Evolutionary conservation across 192 early-diverging fungal species (phyloP), one percentile per base, ranked within the genome.

Genomic region (Entomortierella lignicola): DNA sequence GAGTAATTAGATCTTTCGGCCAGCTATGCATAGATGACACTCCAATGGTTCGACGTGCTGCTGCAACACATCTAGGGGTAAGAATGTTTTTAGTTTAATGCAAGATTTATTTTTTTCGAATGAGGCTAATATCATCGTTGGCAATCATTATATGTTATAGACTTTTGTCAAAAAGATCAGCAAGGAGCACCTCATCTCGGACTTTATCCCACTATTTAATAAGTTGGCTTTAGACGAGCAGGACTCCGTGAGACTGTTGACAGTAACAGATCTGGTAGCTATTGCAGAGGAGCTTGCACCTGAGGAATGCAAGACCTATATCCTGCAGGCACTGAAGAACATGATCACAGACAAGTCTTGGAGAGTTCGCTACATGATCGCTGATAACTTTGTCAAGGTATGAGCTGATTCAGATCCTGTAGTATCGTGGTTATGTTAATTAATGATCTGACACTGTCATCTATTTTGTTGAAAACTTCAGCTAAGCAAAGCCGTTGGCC

Each of bases 331-430:
- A 53, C 86, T 99, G 55, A 91, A 92, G 43, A 77, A 60, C 29
- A 85, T 98, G 87, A 92, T 92, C 57, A 79, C 86, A 31, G 98
- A 99, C 82, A 97, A 95, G 80, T 96, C 95, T 60, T 99, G 98
- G 98, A 90, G 98, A 68, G 97, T 99, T 50, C 86, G 97, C 58
- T 99, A 98, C 82, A 98, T 98, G 96, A 93, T 97, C 85, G 98
- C 98, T 3, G 95, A 97, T 70, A 98, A 98, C 83, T 98, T 95
- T 91, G 94, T 97, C 52, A 90, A 92, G 72, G 92, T 98, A 69
- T 20, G 61, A 37, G 10, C 10, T 37, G 34, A 37, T 7, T 10
- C 34, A 4, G 34, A 37, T 37, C 34, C n/a, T n/a, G 34, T 37
- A 10, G 10, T 37, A 7, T 7, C 10, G 4, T 37, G 10, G 10